These are phyloP conservation scores for Crithidia thermophila DNA, from an alignment of 208 protist species.

Conservation along the genomic window DNA sequence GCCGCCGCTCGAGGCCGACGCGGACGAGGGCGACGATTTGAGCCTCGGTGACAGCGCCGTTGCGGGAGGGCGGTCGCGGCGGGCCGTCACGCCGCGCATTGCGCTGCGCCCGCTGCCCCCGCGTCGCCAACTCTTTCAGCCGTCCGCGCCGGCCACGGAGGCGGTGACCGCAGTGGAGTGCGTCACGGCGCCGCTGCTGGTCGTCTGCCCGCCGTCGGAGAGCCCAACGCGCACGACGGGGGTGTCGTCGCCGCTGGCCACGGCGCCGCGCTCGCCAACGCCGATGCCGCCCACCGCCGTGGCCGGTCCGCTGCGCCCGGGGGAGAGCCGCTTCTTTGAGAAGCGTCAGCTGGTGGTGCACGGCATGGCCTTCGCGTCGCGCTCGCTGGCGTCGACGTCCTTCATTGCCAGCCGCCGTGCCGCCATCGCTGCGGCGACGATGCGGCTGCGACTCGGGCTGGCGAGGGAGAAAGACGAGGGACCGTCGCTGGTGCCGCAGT, in stretches of 20 bases:
- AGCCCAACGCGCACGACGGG: background rate
- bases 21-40: slow-evolving; percentile 1
- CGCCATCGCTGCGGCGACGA: slow-evolving; percentile 24
- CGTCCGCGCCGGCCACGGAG: background rate
- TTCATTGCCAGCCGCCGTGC: slow-evolving; percentile 47
- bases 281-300: slow-evolving; percentile 11
- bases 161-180: background rate
- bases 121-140: slow-evolving; percentile 16
- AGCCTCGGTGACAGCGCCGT: slow-evolving; percentile 1
- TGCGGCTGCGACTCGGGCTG: slow-evolving; percentile 14
- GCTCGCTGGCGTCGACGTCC: slow-evolving; percentile 39
- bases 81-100: slow-evolving; percentile 12
- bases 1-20: slow-evolving; percentile 6
- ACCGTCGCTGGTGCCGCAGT: background rate
- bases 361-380: slow-evolving; percentile 33
- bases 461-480: background rate
- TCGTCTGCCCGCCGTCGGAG: background rate
- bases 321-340: slow-evolving; percentile 41
- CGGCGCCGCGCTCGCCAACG: slow-evolving; percentile 1
- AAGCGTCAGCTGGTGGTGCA: slow-evolving; percentile 32
- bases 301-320: slow-evolving; percentile 24
- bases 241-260: background rate
- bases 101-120: slow-evolving; percentile 9
- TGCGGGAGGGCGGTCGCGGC: slow-evolving; percentile 3
- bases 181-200: background rate